A percentile compares a stretch with the other conserved stretches of the same genome.
These are phyloP conservation scores for Cymbopogon citratus DNA, from an alignment of 176 grass and related monocot genomes.

Conservation along the genomic window DNA sequence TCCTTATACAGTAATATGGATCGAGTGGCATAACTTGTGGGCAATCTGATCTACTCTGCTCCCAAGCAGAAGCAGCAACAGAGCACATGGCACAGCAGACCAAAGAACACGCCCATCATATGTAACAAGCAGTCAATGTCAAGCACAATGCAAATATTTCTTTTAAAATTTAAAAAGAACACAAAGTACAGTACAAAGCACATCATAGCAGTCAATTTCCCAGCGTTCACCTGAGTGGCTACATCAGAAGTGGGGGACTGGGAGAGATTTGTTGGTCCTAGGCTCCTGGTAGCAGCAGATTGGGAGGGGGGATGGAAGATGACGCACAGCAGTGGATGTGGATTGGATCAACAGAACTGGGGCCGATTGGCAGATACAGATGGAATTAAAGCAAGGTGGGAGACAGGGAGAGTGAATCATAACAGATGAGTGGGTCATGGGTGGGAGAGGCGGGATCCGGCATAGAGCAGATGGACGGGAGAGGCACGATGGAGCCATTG, in stretches of 20 bases:
- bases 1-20: background rate
- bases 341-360: background rate
- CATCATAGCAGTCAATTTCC: no score
- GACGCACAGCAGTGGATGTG: background rate
- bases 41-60: background rate
- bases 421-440: no score
- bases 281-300: background rate
- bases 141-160: no score
- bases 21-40: background rate
- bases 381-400: no score
- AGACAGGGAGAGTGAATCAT: no score
- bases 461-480: background rate
- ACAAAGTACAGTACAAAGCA: no score
- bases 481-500: no score
- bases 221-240: no score
- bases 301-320: background rate
- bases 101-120: background rate
- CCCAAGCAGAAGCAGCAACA: background rate
- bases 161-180: no score
- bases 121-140: background rate
- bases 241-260: no score
- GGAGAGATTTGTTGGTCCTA: background rate
- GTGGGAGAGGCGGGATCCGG: background rate
- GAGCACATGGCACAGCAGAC: background rate
- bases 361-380: background rate